Percentiles rank a stretch among this genome's conserved stretches.
phyloP scores from a whole-genome alignment of 495 filamentous ascomycete genomes.

The Cenococcum geophilum region DNA sequence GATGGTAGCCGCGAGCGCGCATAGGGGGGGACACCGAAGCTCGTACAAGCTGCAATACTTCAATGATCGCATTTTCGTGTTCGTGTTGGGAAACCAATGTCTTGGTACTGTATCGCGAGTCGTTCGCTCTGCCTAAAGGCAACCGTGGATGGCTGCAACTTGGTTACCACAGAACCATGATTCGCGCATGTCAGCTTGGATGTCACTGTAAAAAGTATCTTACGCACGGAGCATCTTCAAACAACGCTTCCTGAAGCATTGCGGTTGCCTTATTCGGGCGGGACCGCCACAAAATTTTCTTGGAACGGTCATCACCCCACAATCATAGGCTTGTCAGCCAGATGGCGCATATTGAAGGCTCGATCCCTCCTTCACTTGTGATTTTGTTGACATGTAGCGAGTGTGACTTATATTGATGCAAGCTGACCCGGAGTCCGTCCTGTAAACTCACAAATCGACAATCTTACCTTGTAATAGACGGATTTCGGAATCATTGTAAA shows the following conservation, averaged over 20 bases:
- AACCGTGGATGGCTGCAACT: background rate
- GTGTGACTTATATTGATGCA: background rate
- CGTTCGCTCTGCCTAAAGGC: background rate
- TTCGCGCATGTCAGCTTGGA: background rate
- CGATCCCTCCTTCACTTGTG: background rate
- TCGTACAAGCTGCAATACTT: too few species aligned
- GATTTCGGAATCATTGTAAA: too few species aligned
- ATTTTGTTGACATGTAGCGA: background rate
- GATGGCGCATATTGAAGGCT: slow-evolving; percentile 7
- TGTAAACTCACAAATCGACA: too few species aligned
- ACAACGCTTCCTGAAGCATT: background rate
- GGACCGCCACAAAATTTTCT: background rate
- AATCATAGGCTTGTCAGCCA: background rate
- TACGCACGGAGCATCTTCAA: background rate
- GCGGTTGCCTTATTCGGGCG: background rate
- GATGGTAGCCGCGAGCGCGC: too few species aligned
- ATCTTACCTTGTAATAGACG: too few species aligned
- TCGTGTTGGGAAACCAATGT: too few species aligned
- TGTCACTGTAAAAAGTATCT: background rate
- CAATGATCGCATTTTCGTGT: too few species aligned
- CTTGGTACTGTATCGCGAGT: background rate
- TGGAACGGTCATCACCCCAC: slow-evolving; percentile 5
- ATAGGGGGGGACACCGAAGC: too few species aligned
- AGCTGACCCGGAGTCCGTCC: too few species aligned
- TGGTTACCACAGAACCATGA: background rate